phyloP scores from a whole-genome alignment of 2,329 filamentous ascomycete genomes.

The Coniochaeta hoffmannii region DNA sequence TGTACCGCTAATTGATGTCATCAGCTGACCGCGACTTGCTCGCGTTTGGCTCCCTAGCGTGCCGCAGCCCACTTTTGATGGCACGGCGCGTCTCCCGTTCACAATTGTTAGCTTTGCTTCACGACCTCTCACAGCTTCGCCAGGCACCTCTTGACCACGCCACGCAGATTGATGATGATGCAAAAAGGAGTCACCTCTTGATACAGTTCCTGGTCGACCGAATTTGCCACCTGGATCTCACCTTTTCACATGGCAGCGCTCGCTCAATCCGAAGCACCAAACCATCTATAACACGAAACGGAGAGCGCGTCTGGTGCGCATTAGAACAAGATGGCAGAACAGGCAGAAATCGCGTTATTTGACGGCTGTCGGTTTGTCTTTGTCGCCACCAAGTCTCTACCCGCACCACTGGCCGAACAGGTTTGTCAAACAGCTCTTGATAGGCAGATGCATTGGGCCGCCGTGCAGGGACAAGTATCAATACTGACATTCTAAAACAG shows the following conservation, averaged over 20 bases:
- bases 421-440: not conserved
- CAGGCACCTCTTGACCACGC: not conserved
- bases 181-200: not conserved
- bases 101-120: not conserved
- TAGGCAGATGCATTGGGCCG: not conserved
- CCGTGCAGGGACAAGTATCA: not conserved
- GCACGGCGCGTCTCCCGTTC: not conserved
- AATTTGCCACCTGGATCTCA: not conserved
- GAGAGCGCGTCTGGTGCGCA: not conserved
- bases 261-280: not conserved
- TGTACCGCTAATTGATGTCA: not conserved
- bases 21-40: not conserved
- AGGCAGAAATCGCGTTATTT: not conserved
- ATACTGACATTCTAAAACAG: constrained; percentile 23
- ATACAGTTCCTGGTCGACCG: not conserved
- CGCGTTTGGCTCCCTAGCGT: not conserved
- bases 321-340: not conserved
- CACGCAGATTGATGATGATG: not conserved
- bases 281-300: not conserved
- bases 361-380: not conserved
- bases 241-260: not conserved
- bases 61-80: not conserved
- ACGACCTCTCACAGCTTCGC: not conserved
- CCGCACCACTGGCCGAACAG: not conserved
- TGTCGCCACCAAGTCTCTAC: not conserved